Base-by-base conservation (phyloP, 129 eudicot species). In the Smallanthus sonchifolius region DNA sequence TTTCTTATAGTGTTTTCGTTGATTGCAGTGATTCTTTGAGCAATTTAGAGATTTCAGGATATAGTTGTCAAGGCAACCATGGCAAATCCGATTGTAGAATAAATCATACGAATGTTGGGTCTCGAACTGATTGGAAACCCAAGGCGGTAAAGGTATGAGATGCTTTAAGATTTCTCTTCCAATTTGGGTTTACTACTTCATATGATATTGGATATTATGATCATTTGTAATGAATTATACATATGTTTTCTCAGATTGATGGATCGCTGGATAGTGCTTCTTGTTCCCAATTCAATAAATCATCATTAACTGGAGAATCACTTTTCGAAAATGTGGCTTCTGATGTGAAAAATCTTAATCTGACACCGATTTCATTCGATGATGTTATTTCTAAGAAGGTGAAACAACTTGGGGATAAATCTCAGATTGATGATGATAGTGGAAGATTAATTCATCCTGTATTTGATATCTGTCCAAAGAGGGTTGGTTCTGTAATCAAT, bases 381-480 rank as follows among this genome's bases (percentile, higher is more conserved):
- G 63, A 51, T 36, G 48, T 5, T 35, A 19, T 2, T 52, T 51
- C 10, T 36, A 36, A 4, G 32, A 49, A 20, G 59, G 24, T 16
- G 59, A 60, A 74, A 24, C 80, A 48, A 37, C 3, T 6, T 36
- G 54, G 20, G 11, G 68, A 65, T 56, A 77, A 14, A 59, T 49
- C 65, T 61, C 37, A 52, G 51, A 78, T 24, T 24, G 30, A 40
- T 16, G 83, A 65, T n/a, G 75, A 49, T 38, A 45, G 45, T 37
- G 76, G 72, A 32, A 61, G 67, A 61, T 13, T 15, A 14, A 61
- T 0, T 3, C 42, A 14, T 34, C 42, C 17, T 34, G 67, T 34
- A 39, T 89, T 77, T 80, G 97, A 92, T 77, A 92, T 92, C 45
- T 89, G 96, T 74, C 77, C 54, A 37, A 79, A 62, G 55, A 80